These are phyloP conservation scores for Pterocarpus santalinus DNA, from an alignment of 306 rosid species.

Conservation along the genomic window DNA sequence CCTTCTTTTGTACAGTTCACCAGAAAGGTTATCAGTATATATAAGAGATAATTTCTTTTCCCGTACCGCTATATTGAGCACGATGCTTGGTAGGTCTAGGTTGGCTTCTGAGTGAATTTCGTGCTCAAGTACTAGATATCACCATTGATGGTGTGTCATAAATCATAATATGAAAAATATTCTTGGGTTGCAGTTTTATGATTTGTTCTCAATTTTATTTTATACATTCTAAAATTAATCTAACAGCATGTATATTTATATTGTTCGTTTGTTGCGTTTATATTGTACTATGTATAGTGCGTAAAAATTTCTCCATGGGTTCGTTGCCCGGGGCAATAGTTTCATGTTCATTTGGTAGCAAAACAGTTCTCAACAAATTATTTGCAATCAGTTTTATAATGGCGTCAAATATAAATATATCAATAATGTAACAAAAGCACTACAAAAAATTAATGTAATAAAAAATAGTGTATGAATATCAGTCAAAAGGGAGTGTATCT, in stretches of 20 bases:
- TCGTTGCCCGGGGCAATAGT: no score
- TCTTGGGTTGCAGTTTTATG: background rate
- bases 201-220: background rate
- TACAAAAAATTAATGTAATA: no score
- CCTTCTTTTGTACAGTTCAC: conserved; percentile 37
- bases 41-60: background rate
- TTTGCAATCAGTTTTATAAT: no score
- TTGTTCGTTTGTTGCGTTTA: no score
- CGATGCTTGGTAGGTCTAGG: background rate
- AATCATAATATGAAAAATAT: background rate
- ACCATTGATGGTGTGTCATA: background rate
- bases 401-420: no score
- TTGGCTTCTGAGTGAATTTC: background rate
- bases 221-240: background rate
- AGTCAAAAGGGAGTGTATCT: no score
- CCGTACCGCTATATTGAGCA: conserved; percentile 8
- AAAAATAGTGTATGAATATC: no score
- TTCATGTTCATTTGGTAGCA: no score
- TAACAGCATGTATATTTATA: background rate
- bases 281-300: background rate
- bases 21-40: background rate
- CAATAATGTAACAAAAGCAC: no score
- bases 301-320: no score
- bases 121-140: background rate
- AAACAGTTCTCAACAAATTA: no score